Conservation (phyloP, 805 yeast genomes). For the Wickerhamiella spandovensis region DNA sequence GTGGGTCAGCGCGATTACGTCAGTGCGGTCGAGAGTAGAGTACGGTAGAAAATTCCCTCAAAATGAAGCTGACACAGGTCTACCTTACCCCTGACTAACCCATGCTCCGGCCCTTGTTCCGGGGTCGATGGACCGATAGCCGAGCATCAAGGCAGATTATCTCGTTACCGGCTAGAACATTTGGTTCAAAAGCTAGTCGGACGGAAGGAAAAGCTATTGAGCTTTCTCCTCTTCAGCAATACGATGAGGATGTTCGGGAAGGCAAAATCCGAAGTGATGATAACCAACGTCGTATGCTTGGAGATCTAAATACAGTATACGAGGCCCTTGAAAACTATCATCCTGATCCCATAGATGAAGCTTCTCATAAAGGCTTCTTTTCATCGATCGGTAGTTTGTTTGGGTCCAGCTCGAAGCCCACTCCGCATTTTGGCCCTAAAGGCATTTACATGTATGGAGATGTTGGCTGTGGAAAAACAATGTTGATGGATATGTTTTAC, state of each 20-base stretch:
- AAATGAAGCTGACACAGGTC: not conserved
- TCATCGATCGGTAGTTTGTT: slow-evolving; percentile 12
- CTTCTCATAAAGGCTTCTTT: not conserved
- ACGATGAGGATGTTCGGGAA: slow-evolving; percentile 22
- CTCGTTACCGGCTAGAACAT: not conserved
- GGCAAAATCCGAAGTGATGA: slow-evolving; percentile 45
- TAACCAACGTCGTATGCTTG: slow-evolving; percentile 63
- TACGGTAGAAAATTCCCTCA: too few relatives aligned
- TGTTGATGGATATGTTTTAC: slow-evolving; percentile 94
- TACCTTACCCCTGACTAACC: not conserved
- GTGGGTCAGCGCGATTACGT: too few relatives aligned
- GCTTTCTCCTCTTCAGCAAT: slow-evolving; percentile 22
- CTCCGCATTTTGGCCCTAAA: slow-evolving; percentile 32
- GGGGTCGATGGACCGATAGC: not conserved
- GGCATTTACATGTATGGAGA: slow-evolving; percentile 94
- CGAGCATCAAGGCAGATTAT: not conserved
- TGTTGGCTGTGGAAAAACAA: slow-evolving; percentile 97
- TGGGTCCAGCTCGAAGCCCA: slow-evolving; percentile 18
- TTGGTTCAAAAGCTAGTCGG: not conserved
- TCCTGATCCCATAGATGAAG: slow-evolving; percentile 36
- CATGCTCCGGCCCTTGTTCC: not conserved
- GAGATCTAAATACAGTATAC: slow-evolving; percentile 48
- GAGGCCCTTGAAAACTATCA: slow-evolving; percentile 37
- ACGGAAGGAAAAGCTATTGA: not conserved
- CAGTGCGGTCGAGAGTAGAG: too few relatives aligned